Evolutionary conservation across 1,284 basidiomycete genomes (phyloP), one percentile per base, ranked within the genome.

Genomic region (Microstroma glucosiphilum): DNA sequence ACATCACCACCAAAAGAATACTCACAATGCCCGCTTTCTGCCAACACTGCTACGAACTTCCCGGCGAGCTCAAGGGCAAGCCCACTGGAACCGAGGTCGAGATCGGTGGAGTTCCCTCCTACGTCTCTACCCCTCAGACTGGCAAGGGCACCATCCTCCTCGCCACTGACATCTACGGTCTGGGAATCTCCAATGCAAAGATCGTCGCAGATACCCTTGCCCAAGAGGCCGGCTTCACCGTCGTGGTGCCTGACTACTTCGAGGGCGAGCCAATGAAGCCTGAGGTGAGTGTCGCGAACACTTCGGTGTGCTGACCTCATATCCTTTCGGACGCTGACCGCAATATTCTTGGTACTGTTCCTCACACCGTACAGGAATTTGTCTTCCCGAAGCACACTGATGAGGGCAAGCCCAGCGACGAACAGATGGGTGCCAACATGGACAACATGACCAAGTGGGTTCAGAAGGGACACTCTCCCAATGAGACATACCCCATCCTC

Each of bases 201-300:
- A 65, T 69, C n/a, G 48, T 69, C 13, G 68, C 68, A 15, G 68
- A 69, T 42, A 58, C 51, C 15, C 51, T 60, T n/a, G 64, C 63
- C 30, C 60, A 60, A 25, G 43, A 61, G 42, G 42, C 60, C 40
- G 65, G 61, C 17, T 56, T 65, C 40, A 64, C 55, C 46, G 67
- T 69, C 26, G 55, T 62, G 25, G 56, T 67, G 11, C 61, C 61
- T 8, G 67, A 68, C 62, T 53, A 59, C 57, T 68, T 68, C 51
- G 41, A 61, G 8, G 63, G 63, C 49, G 63, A 55, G 46, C 43
- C 62, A 21, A 66, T 66, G 46, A 58, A 57, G 15, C 46, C 63
- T 8, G 26, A 54, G 13, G 51, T 54, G 51, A 54, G 51, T 54
- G 6, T n/a, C n/a, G n/a, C n/a, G n/a, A n/a, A n/a, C n/a, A n/a